phyloP scores from a whole-genome alignment of 192 early-diverging fungal genomes.

The Lobosporangium transversale region DNA sequence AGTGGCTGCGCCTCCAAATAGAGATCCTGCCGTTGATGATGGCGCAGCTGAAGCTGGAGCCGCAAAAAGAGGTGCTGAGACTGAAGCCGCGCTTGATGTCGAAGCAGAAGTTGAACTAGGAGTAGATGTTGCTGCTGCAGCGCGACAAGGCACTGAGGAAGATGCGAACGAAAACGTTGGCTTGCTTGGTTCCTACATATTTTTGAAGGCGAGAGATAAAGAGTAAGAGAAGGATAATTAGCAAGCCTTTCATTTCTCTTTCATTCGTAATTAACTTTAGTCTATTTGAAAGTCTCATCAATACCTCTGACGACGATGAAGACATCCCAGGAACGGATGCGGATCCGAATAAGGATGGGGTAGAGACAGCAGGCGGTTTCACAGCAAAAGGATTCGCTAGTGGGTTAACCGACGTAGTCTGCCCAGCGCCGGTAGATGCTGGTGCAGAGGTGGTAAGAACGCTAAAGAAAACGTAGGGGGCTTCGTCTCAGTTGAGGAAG shows the following conservation, averaged over 20 bases:
- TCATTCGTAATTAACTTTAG: background rate
- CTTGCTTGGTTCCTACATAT: background rate
- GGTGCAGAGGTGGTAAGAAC: background rate
- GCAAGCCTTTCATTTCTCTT: background rate
- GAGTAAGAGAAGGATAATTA: background rate
- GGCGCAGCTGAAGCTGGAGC: background rate
- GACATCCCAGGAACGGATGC: background rate
- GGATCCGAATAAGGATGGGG: constrained; percentile 21
- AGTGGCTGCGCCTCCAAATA: constrained; percentile 5
- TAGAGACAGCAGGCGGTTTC: constrained; percentile 1
- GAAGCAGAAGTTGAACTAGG: background rate
- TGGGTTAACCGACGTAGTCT: background rate
- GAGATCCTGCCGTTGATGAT: background rate
- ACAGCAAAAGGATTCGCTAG: constrained; percentile 9
- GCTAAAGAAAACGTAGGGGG: constrained; percentile 20
- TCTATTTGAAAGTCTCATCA: too few relatives aligned
- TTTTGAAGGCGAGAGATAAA: constrained; percentile 25
- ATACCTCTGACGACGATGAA: background rate
- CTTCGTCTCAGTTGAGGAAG: background rate
- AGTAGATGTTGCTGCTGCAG: constrained; percentile 7
- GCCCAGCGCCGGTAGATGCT: background rate
- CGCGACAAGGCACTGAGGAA: background rate
- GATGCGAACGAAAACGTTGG: background rate
- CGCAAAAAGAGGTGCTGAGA: background rate
- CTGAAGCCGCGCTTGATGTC: background rate